These are phyloP conservation scores for Mimosa pudica DNA, from an alignment of 306 rosid species.

Conservation along the genomic window DNA sequence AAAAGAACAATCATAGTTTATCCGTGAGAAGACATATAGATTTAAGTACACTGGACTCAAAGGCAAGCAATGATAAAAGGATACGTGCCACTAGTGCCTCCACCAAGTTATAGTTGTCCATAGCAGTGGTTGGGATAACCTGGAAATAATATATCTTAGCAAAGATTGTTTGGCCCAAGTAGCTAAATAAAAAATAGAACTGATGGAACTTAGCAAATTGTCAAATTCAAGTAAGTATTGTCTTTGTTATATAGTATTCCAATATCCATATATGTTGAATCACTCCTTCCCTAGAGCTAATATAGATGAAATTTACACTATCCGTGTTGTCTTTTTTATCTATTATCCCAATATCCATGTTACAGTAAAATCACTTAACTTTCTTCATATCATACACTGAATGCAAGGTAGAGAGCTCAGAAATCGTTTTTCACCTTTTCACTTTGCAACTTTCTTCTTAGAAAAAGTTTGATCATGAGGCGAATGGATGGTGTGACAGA, in stretches of 20 bases:
- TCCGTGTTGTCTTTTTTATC: slow-evolving; percentile 6
- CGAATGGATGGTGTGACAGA: slow-evolving; percentile 85
- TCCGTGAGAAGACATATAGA: slow-evolving; percentile 25
- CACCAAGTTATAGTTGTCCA: slow-evolving; percentile 77
- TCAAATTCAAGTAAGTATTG: no score
- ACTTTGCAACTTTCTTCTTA: slow-evolving; percentile 69
- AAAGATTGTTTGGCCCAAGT: no score
- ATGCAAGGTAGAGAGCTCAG: neutral
- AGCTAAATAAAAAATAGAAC: no score
- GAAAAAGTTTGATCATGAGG: slow-evolving; percentile 74
- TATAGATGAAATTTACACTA: no score
- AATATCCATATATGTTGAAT: no score
- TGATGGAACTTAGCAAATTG: no score
- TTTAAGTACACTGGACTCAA: slow-evolving; percentile 22
- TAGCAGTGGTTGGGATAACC: slow-evolving; percentile 64
- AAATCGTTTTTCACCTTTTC: slow-evolving; percentile 53
- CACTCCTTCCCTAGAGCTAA: no score
- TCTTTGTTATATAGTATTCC: no score
- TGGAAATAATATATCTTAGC: slow-evolving; percentile 39
- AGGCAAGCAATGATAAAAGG: slow-evolving; percentile 41
- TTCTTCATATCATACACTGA: neutral
- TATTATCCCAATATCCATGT: neutral
- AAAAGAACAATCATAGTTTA: slow-evolving; percentile 42
- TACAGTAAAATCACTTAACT: neutral
- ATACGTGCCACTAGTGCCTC: slow-evolving; percentile 88